Evolutionary conservation across 164 flowering plant species (phyloP), one percentile per base, ranked within the genome.

Genomic region (Sextonia rubra): DNA sequence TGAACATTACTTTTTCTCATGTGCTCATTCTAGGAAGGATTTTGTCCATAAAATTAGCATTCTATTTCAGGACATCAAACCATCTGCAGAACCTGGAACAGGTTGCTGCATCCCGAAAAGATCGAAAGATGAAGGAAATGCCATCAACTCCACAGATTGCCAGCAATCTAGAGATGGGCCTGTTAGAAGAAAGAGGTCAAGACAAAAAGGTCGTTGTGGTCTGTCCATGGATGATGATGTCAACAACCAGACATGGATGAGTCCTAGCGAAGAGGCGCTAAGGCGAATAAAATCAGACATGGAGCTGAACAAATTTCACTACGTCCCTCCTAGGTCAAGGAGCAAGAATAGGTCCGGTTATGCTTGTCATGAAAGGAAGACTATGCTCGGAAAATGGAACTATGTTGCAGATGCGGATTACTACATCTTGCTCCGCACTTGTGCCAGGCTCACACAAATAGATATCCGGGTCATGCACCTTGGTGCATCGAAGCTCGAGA

Each of bases 371-470:
- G 74, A 56, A 1, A 83, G 92, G 78, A 89, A 83, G 81, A 83
- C 32, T 47, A 83, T 79, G 56, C 81, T 70, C 7, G 93, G 92
- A 24, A 72, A 80, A n/a, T 75, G 74, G 18, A 52, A 77, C 44
- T 37, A 0, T 37, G 44, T 37, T 7, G 44, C 44, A 37, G 94
- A 92, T 85, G 97, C 91, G 12, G 98, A 94, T 85, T 91, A 91
- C 70, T 94, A 92, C 80, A 87, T 92, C 48, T 68, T 94, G 79
- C 91, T 94, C 74, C 91, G 92, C 24, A 84, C 86, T 55, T 92
- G 92, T 83, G 97, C 97, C 12, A 83, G 73, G 67, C 83, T 82
- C 70, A 97, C 83, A 2, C 82, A 85, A 73, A 87, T 91, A 61
- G 97, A 91, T 71, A 61, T 81, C 49, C 86, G 91, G 73, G 71